Conservation (phyloP, 257 asterid genomes). For the Asclepias syriaca region DNA sequence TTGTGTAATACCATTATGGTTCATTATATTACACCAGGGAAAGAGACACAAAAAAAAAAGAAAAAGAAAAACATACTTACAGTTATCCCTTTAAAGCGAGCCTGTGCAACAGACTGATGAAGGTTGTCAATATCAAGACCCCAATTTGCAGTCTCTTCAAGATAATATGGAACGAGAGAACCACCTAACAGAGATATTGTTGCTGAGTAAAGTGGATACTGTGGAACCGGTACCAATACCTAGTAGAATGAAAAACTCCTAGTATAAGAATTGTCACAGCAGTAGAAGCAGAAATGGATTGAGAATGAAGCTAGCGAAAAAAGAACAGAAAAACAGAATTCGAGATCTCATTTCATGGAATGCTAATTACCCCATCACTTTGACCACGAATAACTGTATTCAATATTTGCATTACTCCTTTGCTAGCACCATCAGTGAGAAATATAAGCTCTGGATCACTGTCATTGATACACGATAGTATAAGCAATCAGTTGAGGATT, state of each 20-base stretch:
- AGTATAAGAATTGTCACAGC: background rate
- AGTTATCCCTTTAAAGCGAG: conserved; percentile 83
- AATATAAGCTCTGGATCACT: conserved; percentile 97
- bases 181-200: conserved; percentile 85
- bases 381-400: conserved; percentile 57
- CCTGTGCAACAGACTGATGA: conserved; percentile 72
- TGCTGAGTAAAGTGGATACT: conserved; percentile 96
- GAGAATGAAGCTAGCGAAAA: background rate
- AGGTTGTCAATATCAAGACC: conserved; percentile 85
- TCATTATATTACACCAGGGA: too few species aligned
- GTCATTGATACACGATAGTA: conserved; percentile 24
- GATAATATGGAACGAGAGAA: conserved; percentile 88
- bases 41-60: background rate
- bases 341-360: conserved; percentile 10
- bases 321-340: background rate
- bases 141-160: conserved; percentile 97
- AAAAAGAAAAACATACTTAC: conserved; percentile 37
- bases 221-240: conserved; percentile 98
- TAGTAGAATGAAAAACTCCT: conserved; percentile 11
- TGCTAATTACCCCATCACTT: conserved; percentile 65
- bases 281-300: conserved; percentile 3
- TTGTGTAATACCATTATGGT: background rate
- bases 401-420: conserved; percentile 95
- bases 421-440: conserved; percentile 98
- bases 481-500: conserved; percentile 19